Percentiles rank a stretch among this genome's conserved stretches.
These are phyloP conservation scores for Cryptococcus maquisensis DNA, from an alignment of 1,284 basidiomycete species.

Conservation along the genomic window DNA sequence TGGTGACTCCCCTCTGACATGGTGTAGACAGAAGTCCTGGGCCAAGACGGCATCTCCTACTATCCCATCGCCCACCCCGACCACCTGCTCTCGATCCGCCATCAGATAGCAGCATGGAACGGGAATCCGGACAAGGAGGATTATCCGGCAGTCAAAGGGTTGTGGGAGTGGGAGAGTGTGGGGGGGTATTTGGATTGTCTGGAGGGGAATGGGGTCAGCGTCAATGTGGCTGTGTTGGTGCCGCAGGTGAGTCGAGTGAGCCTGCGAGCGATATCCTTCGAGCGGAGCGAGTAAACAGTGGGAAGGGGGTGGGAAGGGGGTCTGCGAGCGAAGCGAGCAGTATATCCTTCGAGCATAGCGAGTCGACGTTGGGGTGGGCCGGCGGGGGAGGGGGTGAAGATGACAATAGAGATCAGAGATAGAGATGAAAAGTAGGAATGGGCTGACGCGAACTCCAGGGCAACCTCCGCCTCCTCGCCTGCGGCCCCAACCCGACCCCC, in stretches of 20 bases:
- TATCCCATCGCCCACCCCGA: constrained; percentile 24
- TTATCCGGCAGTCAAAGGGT: constrained; percentile 20
- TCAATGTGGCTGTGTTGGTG: constrained; percentile 44
- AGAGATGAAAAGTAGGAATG: not conserved
- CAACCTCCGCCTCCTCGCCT: constrained; percentile 41
- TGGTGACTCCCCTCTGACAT: not conserved
- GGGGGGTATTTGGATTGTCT: constrained; percentile 40
- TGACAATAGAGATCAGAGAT: no score
- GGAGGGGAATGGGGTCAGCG: constrained; percentile 35
- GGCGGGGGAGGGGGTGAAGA: no score
- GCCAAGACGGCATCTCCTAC: constrained; percentile 47
- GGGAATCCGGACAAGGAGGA: constrained; percentile 43
- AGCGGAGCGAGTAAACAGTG: not conserved
- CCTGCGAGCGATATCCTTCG: not conserved
- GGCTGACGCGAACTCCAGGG: constrained; percentile 20
- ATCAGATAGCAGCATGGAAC: constrained; percentile 48
- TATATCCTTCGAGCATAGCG: no score
- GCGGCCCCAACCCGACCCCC: constrained; percentile 32
- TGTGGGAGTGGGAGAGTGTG: constrained; percentile 39
- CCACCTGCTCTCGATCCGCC: constrained; percentile 32
- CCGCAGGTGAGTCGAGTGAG: constrained; percentile 29
- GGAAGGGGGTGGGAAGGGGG: not conserved
- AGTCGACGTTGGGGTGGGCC: no score
- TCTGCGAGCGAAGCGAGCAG: not conserved
- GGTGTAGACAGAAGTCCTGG: constrained; percentile 42